Evolutionary conservation across 768 basidiomycete genomes (phyloP).

Genomic region (Leccinum uliginosum): DNA sequence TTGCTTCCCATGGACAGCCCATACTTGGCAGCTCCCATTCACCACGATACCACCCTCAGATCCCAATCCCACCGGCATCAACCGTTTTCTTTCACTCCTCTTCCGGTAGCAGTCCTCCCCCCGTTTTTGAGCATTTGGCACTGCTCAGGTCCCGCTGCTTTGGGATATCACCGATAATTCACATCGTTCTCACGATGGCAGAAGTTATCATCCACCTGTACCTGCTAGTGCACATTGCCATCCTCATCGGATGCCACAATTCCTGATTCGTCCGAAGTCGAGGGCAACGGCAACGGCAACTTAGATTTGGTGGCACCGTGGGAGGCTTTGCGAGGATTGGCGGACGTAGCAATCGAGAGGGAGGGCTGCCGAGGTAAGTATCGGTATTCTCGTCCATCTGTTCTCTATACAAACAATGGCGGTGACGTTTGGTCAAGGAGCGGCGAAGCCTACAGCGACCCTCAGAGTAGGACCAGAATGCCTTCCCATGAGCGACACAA

Average conservation of each 20-base stretch:
- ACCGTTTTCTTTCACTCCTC: slow-evolving; percentile 30
- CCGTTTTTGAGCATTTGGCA: slow-evolving; percentile 63
- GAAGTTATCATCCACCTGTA: slow-evolving; percentile 30
- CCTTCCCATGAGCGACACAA: slow-evolving; percentile 67
- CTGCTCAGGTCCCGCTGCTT: slow-evolving; percentile 48
- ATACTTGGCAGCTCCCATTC: slow-evolving; percentile 40
- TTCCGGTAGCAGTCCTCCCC: slow-evolving; percentile 55
- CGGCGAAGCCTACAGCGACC: slow-evolving; percentile 64
- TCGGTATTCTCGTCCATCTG: not conserved
- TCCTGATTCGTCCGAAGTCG: slow-evolving; percentile 76
- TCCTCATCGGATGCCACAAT: slow-evolving; percentile 67
- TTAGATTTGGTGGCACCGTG: slow-evolving; percentile 82
- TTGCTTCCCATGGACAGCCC: slow-evolving; percentile 31
- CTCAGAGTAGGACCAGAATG: slow-evolving; percentile 69
- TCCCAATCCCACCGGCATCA: slow-evolving; percentile 34
- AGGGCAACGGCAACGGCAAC: slow-evolving; percentile 80
- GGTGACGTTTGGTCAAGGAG: slow-evolving; percentile 45
- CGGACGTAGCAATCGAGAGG: slow-evolving; percentile 72
- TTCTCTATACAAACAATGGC: not conserved
- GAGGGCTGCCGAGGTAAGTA: slow-evolving; percentile 64
- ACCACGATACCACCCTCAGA: slow-evolving; percentile 40
- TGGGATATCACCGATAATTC: slow-evolving; percentile 50
- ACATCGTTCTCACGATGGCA: slow-evolving; percentile 25
- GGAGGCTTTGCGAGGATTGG: slow-evolving; percentile 78
- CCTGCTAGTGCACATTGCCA: slow-evolving; percentile 48